These are phyloP conservation scores for Colletotrichum gloeosporioides DNA, from an alignment of 2,329 filamentous ascomycete species.

Conservation along the genomic window DNA sequence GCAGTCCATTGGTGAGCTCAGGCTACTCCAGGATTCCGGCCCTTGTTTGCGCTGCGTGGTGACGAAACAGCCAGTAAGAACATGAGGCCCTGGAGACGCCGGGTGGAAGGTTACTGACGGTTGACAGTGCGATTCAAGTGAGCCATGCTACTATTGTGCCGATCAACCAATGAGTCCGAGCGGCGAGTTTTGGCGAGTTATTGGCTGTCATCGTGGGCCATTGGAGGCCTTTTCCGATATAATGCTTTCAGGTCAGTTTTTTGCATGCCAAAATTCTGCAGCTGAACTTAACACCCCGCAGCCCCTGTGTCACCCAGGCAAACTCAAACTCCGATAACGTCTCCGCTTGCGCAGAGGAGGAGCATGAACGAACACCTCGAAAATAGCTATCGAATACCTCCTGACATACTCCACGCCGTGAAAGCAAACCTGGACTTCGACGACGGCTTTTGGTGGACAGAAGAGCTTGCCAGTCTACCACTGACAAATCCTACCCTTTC, in stretches of 20 bases:
- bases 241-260: conserved; percentile 52
- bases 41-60: conserved; percentile 59
- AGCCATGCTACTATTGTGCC: conserved; percentile 53
- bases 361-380: conserved; percentile 60
- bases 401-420: conserved; percentile 45
- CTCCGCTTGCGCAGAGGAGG: conserved; percentile 52
- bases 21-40: conserved; percentile 50
- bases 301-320: conserved; percentile 54
- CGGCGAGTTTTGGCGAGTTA: conserved; percentile 50
- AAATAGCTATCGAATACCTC: conserved; percentile 46
- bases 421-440: conserved; percentile 55
- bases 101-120: neutral
- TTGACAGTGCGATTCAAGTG: conserved; percentile 56
- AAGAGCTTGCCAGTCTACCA: conserved; percentile 49
- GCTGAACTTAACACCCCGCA: conserved; percentile 25
- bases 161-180: conserved; percentile 40
- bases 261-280: neutral
- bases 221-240: conserved; percentile 52
- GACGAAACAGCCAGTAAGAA: conserved; percentile 49
- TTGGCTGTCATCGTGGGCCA: conserved; percentile 58
- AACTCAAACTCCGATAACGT: conserved; percentile 54
- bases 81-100: neutral
- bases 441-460: conserved; percentile 64
- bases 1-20: conserved; percentile 62
- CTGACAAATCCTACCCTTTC: conserved; percentile 42